Evolutionary conservation across 1,139 yeast species (phyloP), one percentile per base, ranked within the genome.

Genomic region (Meyerozyma guilliermondii): DNA sequence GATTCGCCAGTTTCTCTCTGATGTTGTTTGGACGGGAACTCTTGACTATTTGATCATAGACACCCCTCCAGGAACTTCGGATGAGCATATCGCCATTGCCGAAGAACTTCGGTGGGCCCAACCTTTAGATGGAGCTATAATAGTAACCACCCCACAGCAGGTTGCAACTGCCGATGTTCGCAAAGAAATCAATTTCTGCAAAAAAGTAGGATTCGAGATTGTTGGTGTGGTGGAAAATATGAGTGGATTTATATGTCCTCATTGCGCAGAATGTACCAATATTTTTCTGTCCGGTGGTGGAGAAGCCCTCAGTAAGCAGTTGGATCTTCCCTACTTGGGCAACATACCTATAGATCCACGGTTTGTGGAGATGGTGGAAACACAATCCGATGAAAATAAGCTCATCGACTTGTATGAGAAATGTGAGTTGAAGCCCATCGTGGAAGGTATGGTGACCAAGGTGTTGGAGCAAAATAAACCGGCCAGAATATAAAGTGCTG

Each of bases 51-150:
- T 94, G 44, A 67, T 94, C 36, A 91, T 94, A 7, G 99, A 94
- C 58, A 92, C 99, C 0, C 99, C 99, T 0, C 99, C 99, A 0
- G 99, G 99, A 0, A 92, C 99, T 0, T 85, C 96, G 0, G 99
- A 94, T 61, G 99, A 94, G 61, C 99, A 94, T 62, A 92, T 94
- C 37, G 91, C 97, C 3, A 84, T 94, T 26, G 98, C 97, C 2
- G 98, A 94, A 60, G 95, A 88, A 59, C 71, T 92, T 40, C 66
- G 87, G 45, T 77, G 69, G 56, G 76, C 76, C 4, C 60, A 60
- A 35, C 76, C 76, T 3, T 58, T 69, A 3, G 77, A 71, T 45
- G 78, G 78, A 0, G 78, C 78, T 18, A 64, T 72, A 3, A 69
- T 72, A 2, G 78, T 72, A 23, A 72, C 77, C 13, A 72, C 78